A percentile compares a stretch with the other conserved stretches of the same genome.
Conservation (phyloP, 2,329 filamentous ascomycete genomes). For the Calonectria henricotiae region DNA sequence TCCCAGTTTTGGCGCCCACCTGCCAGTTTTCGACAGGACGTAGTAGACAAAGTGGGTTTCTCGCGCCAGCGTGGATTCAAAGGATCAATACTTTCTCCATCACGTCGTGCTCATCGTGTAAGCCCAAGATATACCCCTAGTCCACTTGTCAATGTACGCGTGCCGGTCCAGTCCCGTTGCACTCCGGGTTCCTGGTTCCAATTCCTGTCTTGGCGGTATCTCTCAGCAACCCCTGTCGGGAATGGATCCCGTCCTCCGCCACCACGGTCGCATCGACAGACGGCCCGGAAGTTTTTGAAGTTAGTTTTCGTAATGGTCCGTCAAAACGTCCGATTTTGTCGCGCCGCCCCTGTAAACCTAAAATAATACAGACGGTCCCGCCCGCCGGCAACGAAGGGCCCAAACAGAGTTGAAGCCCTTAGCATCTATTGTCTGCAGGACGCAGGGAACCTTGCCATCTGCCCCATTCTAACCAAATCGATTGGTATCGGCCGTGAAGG, state of each 20-base stretch:
- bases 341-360: not conserved
- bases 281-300: slow-evolving; percentile 6
- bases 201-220: not conserved
- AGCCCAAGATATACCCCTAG: not conserved
- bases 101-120: not conserved
- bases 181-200: not conserved
- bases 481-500: not conserved
- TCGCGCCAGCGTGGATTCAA: not conserved
- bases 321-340: slow-evolving; percentile 16
- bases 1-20: not conserved
- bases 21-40: not conserved
- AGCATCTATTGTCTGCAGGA: not conserved
- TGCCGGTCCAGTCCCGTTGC: not conserved
- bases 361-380: slow-evolving; percentile 4
- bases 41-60: not conserved
- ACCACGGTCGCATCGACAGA: slow-evolving; percentile 8
- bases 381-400: not conserved
- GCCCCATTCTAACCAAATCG: not conserved
- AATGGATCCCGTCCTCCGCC: not conserved
- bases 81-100: not conserved
- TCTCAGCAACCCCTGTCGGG: not conserved
- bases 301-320: slow-evolving; percentile 15
- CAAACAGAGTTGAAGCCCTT: not conserved
- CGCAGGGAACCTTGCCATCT: not conserved
- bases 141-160: not conserved